Evolutionary conservation across 129 eudicot species (phyloP), one percentile per base, ranked within the genome.

Genomic region (Gnaphalium uliginosum): DNA sequence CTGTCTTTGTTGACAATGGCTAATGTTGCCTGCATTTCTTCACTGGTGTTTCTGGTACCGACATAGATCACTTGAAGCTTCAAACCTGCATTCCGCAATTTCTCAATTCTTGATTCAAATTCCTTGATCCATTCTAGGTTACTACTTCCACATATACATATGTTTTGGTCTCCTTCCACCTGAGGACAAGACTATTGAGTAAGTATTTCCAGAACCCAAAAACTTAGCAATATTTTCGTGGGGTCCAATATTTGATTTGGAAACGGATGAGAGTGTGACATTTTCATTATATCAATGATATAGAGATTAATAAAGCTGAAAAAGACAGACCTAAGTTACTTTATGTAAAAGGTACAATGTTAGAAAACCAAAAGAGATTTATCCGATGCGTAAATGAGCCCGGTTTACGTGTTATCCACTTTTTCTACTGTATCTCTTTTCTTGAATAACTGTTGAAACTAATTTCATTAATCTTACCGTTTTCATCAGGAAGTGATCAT

Each of bases 101-200:
- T 76, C 81, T 81, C 79, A 56, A 92, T 81, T 65, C 68, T 70
- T 14, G 86, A 75, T 61, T 24, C 82, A 76, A 93, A 90, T 24
- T 81, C 87, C 69, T 81, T 83, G 56, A 85, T 83, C 98, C 98
- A 93, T 15, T 85, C 86, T 27, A 76, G 9, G 79, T 88, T 81
- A 67, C 79, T 78, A 53, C 96, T 80, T 67, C 90, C 95, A 65
- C 83, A 93, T 39, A 93, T 81, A 85, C 95, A 90, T 23, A 90
- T 54, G 66, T 82, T 81, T 43, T 69, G 69, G 71, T 78, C 89
- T 75, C 77, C 79, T 54, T 81, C 86, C 17, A 84, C 87, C 98
- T 90, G 84, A 72, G 33, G 82, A 43, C 61, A 68, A 60, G 21
- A 69, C 33, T 33, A 72, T 11, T 35, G 19, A 21, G 76, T 48